phyloP scores from a whole-genome alignment of 2,329 filamentous ascomycete species.

The Septoria petroselini region DNA sequence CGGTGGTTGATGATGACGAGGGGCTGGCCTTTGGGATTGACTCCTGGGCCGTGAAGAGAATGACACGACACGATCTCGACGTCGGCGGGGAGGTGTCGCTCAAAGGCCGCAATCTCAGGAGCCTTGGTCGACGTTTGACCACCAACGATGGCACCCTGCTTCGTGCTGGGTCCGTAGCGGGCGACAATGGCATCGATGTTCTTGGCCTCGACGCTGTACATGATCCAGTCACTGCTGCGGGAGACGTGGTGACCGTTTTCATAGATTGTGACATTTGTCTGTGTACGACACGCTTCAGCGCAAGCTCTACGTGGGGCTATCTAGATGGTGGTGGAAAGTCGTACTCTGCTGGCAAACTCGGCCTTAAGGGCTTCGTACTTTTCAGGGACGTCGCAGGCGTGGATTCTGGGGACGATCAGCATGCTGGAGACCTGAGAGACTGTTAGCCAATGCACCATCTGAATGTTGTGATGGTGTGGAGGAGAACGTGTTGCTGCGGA shows the following conservation, averaged over 20 bases:
- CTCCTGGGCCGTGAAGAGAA: conserved; percentile 88
- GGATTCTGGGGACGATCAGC: conserved; percentile 63
- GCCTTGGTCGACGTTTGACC: conserved; percentile 98
- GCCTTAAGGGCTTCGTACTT: conserved; percentile 76
- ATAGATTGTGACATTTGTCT: conserved; percentile 80
- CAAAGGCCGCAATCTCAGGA: conserved; percentile 90
- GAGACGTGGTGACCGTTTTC: conserved; percentile 95
- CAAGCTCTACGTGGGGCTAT: conserved; percentile 34
- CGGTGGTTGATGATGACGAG: conserved; percentile 93
- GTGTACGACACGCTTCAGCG: conserved; percentile 48
- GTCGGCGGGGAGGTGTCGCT: conserved; percentile 79
- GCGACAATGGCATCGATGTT: conserved; percentile 83
- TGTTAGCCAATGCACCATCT: conserved; percentile 22
- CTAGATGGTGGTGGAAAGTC: conserved; percentile 42
- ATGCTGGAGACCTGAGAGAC: conserved; percentile 17
- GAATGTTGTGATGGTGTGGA: conserved; percentile 2
- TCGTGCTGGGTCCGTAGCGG: conserved; percentile 89
- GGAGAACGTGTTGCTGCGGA: conserved; percentile 31
- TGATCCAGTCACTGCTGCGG: conserved; percentile 94
- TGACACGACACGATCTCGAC: conserved; percentile 95
- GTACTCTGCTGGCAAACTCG: conserved; percentile 86
- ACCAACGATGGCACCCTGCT: conserved; percentile 89
- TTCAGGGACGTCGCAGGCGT: conserved; percentile 90
- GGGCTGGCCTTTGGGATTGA: conserved; percentile 84
- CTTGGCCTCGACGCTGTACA: conserved; percentile 96